Evolutionary conservation across 2,329 filamentous ascomycete species (phyloP).

Genomic region (Fusarium liriodendri): DNA sequence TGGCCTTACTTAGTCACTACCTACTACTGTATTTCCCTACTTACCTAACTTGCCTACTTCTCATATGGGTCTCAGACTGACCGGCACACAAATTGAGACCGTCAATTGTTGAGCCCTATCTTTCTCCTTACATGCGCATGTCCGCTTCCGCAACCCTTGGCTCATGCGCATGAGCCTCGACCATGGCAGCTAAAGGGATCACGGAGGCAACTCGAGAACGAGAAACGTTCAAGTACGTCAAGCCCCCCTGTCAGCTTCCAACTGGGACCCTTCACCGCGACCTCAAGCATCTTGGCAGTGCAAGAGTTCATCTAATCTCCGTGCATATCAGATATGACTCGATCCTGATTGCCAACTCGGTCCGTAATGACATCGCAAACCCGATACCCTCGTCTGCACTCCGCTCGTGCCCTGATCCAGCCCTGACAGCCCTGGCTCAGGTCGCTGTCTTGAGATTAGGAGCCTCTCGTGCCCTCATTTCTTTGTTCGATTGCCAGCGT

Average conservation of each 20-base stretch:
- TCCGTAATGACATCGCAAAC: slow-evolving; percentile 38
- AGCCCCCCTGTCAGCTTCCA: background rate
- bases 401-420: slow-evolving; percentile 48
- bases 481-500: slow-evolving; percentile 60
- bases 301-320: background rate
- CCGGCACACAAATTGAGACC: background rate
- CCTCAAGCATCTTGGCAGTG: background rate
- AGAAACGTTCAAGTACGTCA: slow-evolving; percentile 47
- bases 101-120: background rate
- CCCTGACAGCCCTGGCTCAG: slow-evolving; percentile 62
- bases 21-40: background rate
- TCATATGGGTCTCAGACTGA: background rate
- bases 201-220: slow-evolving; percentile 45
- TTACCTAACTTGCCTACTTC: background rate
- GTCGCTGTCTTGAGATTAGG: slow-evolving; percentile 57
- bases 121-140: background rate
- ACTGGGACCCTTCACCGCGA: no score
- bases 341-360: slow-evolving; percentile 23
- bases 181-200: slow-evolving; percentile 18
- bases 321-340: slow-evolving; percentile 29
- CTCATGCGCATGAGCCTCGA: background rate
- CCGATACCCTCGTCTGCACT: slow-evolving; percentile 41
- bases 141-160: background rate
- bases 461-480: slow-evolving; percentile 58
- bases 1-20: background rate